Evolutionary conservation across 306 rosid species (phyloP).

Genomic region (Rosa chinensis): DNA sequence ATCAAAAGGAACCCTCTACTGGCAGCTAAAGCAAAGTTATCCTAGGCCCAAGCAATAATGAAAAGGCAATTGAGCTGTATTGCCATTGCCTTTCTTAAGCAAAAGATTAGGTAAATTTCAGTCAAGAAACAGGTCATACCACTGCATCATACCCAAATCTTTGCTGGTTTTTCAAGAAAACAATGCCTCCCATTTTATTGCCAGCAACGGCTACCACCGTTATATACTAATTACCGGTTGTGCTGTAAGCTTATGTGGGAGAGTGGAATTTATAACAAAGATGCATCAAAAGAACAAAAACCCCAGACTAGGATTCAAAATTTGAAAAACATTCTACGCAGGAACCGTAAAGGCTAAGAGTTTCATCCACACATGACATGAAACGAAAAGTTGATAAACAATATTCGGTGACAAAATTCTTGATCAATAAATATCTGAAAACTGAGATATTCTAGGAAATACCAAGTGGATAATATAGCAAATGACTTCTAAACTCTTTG

Average conservation of each 20-base stretch:
- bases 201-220: neutral
- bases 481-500: neutral
- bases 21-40: neutral
- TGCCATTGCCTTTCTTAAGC: neutral
- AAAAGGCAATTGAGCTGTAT: neutral
- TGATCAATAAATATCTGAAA: neutral
- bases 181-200: neutral
- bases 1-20: neutral
- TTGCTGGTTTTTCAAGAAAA: neutral
- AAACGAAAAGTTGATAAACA: neutral
- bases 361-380: neutral
- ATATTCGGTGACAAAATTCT: neutral
- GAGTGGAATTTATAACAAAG: neutral
- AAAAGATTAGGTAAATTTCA: neutral
- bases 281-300: neutral
- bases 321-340: neutral
- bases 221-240: neutral
- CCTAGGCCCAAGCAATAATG: neutral
- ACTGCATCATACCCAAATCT: neutral
- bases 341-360: neutral
- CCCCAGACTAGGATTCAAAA: neutral
- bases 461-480: neutral
- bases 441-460: conserved; percentile 9
- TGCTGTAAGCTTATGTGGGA: neutral
- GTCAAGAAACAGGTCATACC: neutral